These are phyloP conservation scores for Neonectria faginata DNA, from an alignment of 2,329 filamentous ascomycete species.

Conservation along the genomic window DNA sequence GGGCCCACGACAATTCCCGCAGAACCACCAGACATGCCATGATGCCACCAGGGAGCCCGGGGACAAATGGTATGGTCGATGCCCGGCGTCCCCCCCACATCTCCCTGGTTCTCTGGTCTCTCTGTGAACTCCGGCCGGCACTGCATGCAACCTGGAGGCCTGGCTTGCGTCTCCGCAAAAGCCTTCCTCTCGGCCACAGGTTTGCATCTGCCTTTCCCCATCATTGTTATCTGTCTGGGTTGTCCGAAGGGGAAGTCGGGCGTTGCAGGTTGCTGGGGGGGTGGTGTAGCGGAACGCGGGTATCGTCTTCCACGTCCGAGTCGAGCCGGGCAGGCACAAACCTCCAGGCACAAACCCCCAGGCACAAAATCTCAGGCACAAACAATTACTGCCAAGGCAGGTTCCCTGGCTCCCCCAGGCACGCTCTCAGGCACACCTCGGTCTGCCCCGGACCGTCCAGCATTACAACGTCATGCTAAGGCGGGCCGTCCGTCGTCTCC, in stretches of 20 bases:
- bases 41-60: constrained; percentile 26
- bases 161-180: constrained; percentile 1
- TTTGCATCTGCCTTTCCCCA: constrained; percentile 21
- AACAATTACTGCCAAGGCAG: background rate
- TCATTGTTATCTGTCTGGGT: constrained; percentile 22
- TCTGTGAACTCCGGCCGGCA: constrained; percentile 26
- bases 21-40: constrained; percentile 24
- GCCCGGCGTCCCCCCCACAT: constrained; percentile 15
- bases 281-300: constrained; percentile 2
- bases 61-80: constrained; percentile 17
- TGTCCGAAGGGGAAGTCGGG: constrained; percentile 21
- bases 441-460: constrained; percentile 1
- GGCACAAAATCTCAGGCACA: background rate
- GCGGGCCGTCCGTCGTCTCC: constrained; percentile 3
- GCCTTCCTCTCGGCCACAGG: constrained; percentile 6
- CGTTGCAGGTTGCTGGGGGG: constrained; percentile 3
- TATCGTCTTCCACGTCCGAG: constrained; percentile 11
- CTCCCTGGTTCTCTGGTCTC: constrained; percentile 24
- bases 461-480: constrained; percentile 21
- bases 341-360: background rate
- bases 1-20: constrained; percentile 30
- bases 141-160: constrained; percentile 21
- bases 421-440: constrained; percentile 6
- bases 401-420: background rate
- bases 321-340: background rate